Evolutionary conservation across 805 yeast species (phyloP), one percentile per base, ranked within the genome.

Genomic region (Lachancea sp.): DNA sequence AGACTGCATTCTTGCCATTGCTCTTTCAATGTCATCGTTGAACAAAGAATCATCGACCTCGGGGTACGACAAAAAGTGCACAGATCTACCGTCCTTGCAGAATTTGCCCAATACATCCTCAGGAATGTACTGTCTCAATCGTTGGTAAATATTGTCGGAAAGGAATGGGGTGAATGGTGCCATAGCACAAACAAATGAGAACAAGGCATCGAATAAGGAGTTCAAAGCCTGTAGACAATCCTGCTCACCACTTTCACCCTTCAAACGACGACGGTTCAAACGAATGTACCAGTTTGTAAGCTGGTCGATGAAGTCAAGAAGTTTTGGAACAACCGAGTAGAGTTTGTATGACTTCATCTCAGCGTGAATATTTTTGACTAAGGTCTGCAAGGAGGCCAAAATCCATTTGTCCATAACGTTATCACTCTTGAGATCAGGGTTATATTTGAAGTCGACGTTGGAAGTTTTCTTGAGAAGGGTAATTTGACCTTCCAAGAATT

Each of bases 371-470:
- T 75, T 87, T 64, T 79, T 77, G 55, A 93, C 79, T 63, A 93
- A 78, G 10, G 96, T 81, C 75, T 93, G 99, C 65, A 89, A 74
- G n/a, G 96, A 87, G 6, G 99, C 97, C 65, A 90, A 71, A 59
- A 93, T 77, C 99, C 99, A 93, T 68, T 77, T 82, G 72, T 93
- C 99, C 97, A 93, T 90, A 51, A 91, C 96, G 59, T 93, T 93
- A 37, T 75, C 81, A 42, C 95, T 82, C 46, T 66, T 68, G 48
- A 82, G 68, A 3, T 67, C 49, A 25, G 84, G 77, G 59, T 90
- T 83, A 68, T 81, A 90, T 56, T 75, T 72, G 73, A 85, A 93
- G 42, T 80, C 87, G 50, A 76, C 63, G 44, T 76, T 77, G 40
- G 82, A 77, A 44, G 80, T 78, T 72, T 91, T 93, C 70, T 83